Percentiles rank a stretch among this genome's conserved stretches.
These are phyloP conservation scores for Mycena metata DNA, from an alignment of 768 basidiomycete species.

Conservation along the genomic window DNA sequence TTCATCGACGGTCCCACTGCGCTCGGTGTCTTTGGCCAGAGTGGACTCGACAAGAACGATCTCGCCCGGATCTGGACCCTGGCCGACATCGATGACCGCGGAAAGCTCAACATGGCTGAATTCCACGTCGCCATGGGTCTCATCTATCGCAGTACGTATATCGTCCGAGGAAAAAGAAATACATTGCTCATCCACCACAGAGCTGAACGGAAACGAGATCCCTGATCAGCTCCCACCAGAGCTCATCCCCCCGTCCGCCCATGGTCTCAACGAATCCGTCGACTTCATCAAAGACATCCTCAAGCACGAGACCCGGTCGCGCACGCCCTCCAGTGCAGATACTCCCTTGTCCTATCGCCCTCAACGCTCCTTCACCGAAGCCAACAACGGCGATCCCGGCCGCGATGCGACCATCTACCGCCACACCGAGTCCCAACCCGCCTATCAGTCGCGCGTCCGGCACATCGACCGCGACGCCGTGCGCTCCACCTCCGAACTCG, in stretches of 20 bases:
- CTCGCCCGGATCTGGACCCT: constrained; percentile 95
- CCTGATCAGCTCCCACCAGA: constrained; percentile 91
- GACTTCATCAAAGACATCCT: constrained; percentile 91
- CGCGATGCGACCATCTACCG: constrained; percentile 95
- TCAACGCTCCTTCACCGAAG: constrained; percentile 76
- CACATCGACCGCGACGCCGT: constrained; percentile 90
- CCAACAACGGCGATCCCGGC: constrained; percentile 65
- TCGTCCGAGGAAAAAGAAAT: constrained; percentile 11
- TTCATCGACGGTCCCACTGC: constrained; percentile 91
- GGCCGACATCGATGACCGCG: constrained; percentile 93
- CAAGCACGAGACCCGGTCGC: constrained; percentile 85
- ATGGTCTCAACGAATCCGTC: constrained; percentile 91
- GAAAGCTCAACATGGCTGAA: constrained; percentile 94
- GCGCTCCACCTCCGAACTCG: constrained; percentile 78
- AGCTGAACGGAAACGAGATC: constrained; percentile 91
- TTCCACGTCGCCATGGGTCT: constrained; percentile 99
- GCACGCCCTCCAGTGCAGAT: constrained; percentile 68
- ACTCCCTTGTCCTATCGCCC: constrained; percentile 72
- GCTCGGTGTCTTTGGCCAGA: constrained; percentile 93
- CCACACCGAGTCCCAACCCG: constrained; percentile 74
- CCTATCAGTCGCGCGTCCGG: constrained; percentile 84
- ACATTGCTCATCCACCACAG: constrained; percentile 55
- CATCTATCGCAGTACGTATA: constrained; percentile 90
- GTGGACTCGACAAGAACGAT: constrained; percentile 90
- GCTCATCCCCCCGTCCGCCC: constrained; percentile 91